Conservation (phyloP, 2,329 filamentous ascomycete genomes). For the Aspergillus fumigatiaffinis region DNA sequence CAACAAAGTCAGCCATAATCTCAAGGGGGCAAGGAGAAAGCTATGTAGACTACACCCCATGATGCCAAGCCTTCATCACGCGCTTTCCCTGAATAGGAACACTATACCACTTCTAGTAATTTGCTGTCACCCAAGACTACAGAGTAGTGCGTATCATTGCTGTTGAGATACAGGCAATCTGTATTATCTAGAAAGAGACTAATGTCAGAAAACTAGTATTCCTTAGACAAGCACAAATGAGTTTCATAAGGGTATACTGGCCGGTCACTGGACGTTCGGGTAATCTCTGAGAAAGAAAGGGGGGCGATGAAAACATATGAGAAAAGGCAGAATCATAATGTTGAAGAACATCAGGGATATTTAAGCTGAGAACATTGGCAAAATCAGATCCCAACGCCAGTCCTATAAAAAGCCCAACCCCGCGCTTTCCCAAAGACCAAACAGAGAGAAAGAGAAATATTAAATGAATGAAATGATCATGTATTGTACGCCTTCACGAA, state of each 20-base stretch:
- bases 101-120: too few relatives aligned
- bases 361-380: not conserved
- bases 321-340: not conserved
- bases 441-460: not conserved
- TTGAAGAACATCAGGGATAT: not conserved
- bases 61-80: too few relatives aligned
- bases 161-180: not conserved
- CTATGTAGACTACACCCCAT: too few relatives aligned
- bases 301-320: not conserved
- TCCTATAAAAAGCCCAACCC: not conserved
- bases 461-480: not conserved
- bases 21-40: too few relatives aligned
- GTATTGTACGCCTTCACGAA: constrained; percentile 18
- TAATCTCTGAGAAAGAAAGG: not conserved
- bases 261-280: not conserved
- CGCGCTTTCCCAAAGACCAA: not conserved
- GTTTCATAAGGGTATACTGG: not conserved
- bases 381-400: not conserved
- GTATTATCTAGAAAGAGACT: not conserved
- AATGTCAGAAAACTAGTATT: not conserved
- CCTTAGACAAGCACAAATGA: not conserved
- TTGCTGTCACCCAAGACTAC: too few relatives aligned
- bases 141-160: not conserved
- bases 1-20: too few relatives aligned
- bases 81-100: too few relatives aligned